phyloP scores from a whole-genome alignment of 768 basidiomycete species.

The Boletus sp. region DNA sequence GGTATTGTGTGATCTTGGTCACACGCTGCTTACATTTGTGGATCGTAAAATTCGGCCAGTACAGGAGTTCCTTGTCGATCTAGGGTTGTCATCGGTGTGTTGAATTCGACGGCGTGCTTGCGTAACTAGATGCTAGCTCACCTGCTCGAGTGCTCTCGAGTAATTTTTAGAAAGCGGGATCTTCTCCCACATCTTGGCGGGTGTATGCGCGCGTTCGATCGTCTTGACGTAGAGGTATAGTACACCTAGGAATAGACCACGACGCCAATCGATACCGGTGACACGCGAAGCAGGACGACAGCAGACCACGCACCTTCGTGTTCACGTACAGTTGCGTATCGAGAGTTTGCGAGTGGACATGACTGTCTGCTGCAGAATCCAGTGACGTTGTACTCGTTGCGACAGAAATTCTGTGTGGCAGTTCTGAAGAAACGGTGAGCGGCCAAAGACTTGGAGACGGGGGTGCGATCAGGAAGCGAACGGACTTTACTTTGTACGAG shows the following conservation, averaged over 20 bases:
- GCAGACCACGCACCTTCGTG: conserved; percentile 66
- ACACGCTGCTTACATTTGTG: conserved; percentile 99
- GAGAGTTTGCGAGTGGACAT: conserved; percentile 96
- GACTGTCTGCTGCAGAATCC: conserved; percentile 94
- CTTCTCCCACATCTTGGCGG: conserved; percentile 97
- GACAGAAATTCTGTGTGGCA: conserved; percentile 93
- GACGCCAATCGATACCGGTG: neutral
- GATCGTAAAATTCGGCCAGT: conserved; percentile 96
- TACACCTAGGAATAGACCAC: conserved; percentile 47
- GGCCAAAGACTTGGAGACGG: conserved; percentile 10
- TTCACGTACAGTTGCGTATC: conserved; percentile 98
- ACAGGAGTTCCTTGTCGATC: conserved; percentile 95
- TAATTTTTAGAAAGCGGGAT: conserved; percentile 93
- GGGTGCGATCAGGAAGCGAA: conserved; percentile 8
- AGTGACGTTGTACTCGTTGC: conserved; percentile 98
- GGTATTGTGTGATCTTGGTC: conserved; percentile 98
- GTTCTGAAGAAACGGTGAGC: conserved; percentile 51
- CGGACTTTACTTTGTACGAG: conserved; percentile 99
- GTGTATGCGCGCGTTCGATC: conserved; percentile 94
- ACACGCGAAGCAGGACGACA: neutral
- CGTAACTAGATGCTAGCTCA: conserved; percentile 30
- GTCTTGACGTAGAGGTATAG: conserved; percentile 97
- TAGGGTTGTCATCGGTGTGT: conserved; percentile 29
- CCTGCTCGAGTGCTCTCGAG: conserved; percentile 92
- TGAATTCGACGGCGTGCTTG: neutral